These are phyloP conservation scores for Metschnikowia peoriensis DNA, from an alignment of 805 yeast species.

Conservation along the genomic window DNA sequence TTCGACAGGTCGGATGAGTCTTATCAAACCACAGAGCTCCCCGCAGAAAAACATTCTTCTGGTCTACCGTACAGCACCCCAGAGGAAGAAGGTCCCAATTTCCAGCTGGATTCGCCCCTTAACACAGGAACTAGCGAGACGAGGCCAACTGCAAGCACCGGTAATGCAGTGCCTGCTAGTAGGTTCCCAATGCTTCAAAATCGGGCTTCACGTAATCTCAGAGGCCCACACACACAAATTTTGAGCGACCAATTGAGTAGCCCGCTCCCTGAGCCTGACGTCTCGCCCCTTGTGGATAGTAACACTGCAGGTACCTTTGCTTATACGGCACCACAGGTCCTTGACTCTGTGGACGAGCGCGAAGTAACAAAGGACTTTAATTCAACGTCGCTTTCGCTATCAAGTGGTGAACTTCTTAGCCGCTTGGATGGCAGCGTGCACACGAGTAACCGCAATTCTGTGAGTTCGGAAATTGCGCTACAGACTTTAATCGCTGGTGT, in stretches of 20 bases:
- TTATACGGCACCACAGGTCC: constrained; percentile 3
- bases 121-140: too few species aligned
- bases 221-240: neutral
- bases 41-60: neutral
- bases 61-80: neutral
- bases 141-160: too few species aligned
- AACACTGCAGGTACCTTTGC: neutral
- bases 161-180: too few species aligned
- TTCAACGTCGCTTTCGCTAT: constrained; percentile 15
- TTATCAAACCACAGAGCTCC: neutral
- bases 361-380: neutral
- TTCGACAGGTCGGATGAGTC: constrained; percentile 1
- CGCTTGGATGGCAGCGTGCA: constrained; percentile 4
- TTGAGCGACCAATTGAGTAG: neutral
- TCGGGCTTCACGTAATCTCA: too few species aligned
- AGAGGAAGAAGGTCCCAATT: neutral
- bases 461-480: constrained; percentile 3
- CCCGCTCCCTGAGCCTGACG: constrained; percentile 7
- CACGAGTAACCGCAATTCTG: neutral
- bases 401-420: constrained; percentile 21
- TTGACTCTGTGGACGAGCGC: constrained; percentile 1
- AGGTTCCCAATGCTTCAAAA: too few species aligned
- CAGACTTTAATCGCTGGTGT: constrained; percentile 27
- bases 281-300: constrained; percentile 1
- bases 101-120: too few species aligned